Base-by-base conservation (phyloP, 2,329 filamentous ascomycete genomes). In the Monilinia aucupariae region DNA sequence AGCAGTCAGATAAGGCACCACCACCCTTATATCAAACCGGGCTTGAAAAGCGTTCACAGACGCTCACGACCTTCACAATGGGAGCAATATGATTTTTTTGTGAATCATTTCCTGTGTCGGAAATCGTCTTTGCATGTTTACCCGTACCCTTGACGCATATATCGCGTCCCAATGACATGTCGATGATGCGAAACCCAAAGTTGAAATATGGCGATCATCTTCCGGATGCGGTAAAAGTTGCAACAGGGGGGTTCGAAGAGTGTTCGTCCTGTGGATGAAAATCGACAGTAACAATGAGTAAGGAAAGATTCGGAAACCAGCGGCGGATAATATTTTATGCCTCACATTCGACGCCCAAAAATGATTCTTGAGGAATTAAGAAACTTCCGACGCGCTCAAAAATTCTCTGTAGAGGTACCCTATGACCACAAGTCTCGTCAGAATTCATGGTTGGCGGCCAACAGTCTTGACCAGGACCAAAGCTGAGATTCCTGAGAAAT, bases 341-440 rank as follows among this genome's bases (percentile, higher is more conserved):
- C 32, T 47, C 54, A 41, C 54, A 56, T 32, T 47, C 27, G 22
- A 41, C 54, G 25, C 13, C n/a, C 1, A 47, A 22, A 45, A 56
- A 45, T 15, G 53, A 56, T 56, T 43, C n/a, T 45, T 41, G 53
- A 47, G 53, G 47, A 45, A 56, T 47, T 37, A 47, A 39, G 12
- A 56, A 56, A 47, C 41, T 56, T 56, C 47, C 41, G 25, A 56
- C 54, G n/a, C 41, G 12, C 27, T 47, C 54, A 25, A 56, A 56
- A 15, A 34, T 56, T 4, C 27, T 22, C 54, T 32, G 27, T 22
- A 56, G n/a, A 45, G n/a, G 27, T n/a, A 47, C 25, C 5, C 4
- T n/a, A 17, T 45, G n/a, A 20, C 32, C n/a, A n/a, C n/a, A n/a
- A n/a, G n/a, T n/a, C n/a, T n/a, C n/a, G n/a, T n/a, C 20, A 25